Evolutionary conservation across 2,329 filamentous ascomycete genomes (phyloP).

Genomic region (Scedosporium aurantiacum): DNA sequence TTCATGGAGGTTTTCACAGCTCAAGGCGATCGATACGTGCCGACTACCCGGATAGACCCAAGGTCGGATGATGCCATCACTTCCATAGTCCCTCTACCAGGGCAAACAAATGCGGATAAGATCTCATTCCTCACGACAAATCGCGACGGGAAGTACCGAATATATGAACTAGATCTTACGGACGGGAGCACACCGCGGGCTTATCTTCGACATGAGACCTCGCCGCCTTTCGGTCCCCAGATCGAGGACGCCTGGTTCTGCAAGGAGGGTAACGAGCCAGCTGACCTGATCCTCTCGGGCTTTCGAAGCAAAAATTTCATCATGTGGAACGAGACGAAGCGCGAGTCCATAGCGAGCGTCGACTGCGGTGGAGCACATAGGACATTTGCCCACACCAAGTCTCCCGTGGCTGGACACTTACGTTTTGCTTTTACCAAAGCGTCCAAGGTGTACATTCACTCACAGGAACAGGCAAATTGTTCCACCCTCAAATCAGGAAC

Average conservation of each 20-base stretch:
- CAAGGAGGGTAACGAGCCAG: slow-evolving; percentile 16
- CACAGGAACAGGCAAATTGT: slow-evolving; percentile 25
- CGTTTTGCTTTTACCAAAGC: slow-evolving; percentile 68
- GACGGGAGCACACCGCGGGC: slow-evolving; percentile 17
- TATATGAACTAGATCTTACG: slow-evolving; percentile 36
- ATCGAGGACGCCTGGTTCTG: slow-evolving; percentile 62
- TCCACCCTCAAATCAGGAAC: slow-evolving; percentile 54
- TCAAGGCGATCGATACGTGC: slow-evolving; percentile 4
- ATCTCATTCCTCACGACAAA: slow-evolving; percentile 57
- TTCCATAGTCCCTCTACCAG: slow-evolving; percentile 40
- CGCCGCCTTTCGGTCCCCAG: slow-evolving; percentile 61
- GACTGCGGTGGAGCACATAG: slow-evolving; percentile 81
- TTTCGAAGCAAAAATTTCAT: slow-evolving; percentile 74
- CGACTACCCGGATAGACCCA: neutral
- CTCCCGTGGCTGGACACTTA: slow-evolving; percentile 13
- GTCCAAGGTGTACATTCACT: slow-evolving; percentile 38
- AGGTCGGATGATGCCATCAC: slow-evolving; percentile 53
- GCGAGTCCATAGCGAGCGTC: slow-evolving; percentile 58
- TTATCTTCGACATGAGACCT: slow-evolving; percentile 53
- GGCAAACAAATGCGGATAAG: slow-evolving; percentile 9
- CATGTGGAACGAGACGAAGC: slow-evolving; percentile 64
- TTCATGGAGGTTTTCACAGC: slow-evolving; percentile 27
- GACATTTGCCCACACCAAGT: slow-evolving; percentile 47
- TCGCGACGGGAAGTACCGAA: slow-evolving; percentile 64
- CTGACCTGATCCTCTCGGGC: slow-evolving; percentile 62